phyloP scores from a whole-genome alignment of 768 basidiomycete genomes.

The Tulasnella sp. region DNA sequence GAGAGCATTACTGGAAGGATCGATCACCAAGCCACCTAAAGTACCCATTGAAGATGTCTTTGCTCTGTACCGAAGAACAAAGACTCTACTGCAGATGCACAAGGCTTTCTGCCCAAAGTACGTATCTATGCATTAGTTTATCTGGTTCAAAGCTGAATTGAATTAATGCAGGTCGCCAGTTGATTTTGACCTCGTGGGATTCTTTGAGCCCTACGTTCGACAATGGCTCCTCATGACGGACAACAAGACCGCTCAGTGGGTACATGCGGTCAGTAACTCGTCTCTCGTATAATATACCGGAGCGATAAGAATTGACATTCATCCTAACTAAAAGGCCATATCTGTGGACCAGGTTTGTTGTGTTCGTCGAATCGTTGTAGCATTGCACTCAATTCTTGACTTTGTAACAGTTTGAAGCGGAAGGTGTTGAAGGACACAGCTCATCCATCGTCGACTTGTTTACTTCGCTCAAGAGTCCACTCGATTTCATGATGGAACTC shows the following conservation, averaged over 20 bases:
- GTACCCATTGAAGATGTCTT: slow-evolving; percentile 86
- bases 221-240: slow-evolving; percentile 86
- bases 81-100: slow-evolving; percentile 65
- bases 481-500: slow-evolving; percentile 74
- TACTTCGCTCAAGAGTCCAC: slow-evolving; percentile 82
- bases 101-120: slow-evolving; percentile 69
- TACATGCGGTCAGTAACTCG: slow-evolving; percentile 57
- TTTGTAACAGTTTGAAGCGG: slow-evolving; percentile 53
- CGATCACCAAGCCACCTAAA: slow-evolving; percentile 76
- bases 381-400: slow-evolving; percentile 1
- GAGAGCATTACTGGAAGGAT: slow-evolving; percentile 65
- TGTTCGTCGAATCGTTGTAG: neutral
- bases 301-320: too few relatives aligned
- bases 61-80: slow-evolving; percentile 66
- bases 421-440: slow-evolving; percentile 71
- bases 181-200: slow-evolving; percentile 54
- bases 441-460: slow-evolving; percentile 97
- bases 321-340: slow-evolving; percentile 45
- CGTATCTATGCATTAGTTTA: slow-evolving; percentile 23
- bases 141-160: neutral
- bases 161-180: slow-evolving; percentile 21
- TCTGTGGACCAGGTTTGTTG: slow-evolving; percentile 59
- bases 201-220: slow-evolving; percentile 79
- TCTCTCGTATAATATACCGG: too few relatives aligned
- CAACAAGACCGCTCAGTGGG: slow-evolving; percentile 86